phyloP scores from a whole-genome alignment of 805 yeast species.

The Zygosaccharomyces lentus region DNA sequence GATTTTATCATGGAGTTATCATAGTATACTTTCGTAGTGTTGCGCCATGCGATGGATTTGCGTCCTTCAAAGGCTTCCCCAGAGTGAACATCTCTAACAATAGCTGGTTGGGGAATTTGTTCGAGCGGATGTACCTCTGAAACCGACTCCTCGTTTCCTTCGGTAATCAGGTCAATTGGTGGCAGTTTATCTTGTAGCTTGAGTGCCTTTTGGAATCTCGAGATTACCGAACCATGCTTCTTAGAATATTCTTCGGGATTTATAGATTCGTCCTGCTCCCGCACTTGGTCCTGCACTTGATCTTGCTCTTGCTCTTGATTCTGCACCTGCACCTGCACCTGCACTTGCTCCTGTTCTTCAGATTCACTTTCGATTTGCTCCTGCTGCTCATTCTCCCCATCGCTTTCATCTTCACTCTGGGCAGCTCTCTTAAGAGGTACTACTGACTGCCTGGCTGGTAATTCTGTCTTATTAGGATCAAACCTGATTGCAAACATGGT shows the following conservation, averaged over 20 bases:
- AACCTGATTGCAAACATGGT: constrained; percentile 65
- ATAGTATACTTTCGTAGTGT: constrained; percentile 28
- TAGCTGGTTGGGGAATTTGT: constrained; percentile 81
- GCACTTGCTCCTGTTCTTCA: constrained; percentile 8
- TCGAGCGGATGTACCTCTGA: constrained; percentile 44
- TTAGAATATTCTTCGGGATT: constrained; percentile 5
- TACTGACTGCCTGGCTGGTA: constrained; percentile 8
- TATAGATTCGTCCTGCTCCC: constrained; percentile 6
- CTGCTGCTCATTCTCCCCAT: constrained; percentile 5
- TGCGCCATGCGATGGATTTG: constrained; percentile 35
- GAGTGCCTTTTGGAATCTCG: constrained; percentile 48
- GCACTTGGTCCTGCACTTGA: constrained; percentile 10
- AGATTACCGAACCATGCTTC: constrained; percentile 49
- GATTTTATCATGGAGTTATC: constrained; percentile 27
- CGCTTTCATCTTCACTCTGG: constrained; percentile 16
- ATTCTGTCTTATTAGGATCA: constrained; percentile 43
- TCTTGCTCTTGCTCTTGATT: constrained; percentile 18
- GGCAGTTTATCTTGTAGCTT: constrained; percentile 28
- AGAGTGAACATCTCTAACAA: constrained; percentile 30
- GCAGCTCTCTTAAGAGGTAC: constrained; percentile 26
- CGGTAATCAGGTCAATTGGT: constrained; percentile 17
- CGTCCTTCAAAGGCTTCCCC: constrained; percentile 40
- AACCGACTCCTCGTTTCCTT: constrained; percentile 24
- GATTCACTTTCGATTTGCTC: constrained; percentile 19
- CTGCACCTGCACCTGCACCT: constrained; percentile 12